Evolutionary conservation across 352 stramenopile species (phyloP).

Genomic region (Albugo candida): DNA sequence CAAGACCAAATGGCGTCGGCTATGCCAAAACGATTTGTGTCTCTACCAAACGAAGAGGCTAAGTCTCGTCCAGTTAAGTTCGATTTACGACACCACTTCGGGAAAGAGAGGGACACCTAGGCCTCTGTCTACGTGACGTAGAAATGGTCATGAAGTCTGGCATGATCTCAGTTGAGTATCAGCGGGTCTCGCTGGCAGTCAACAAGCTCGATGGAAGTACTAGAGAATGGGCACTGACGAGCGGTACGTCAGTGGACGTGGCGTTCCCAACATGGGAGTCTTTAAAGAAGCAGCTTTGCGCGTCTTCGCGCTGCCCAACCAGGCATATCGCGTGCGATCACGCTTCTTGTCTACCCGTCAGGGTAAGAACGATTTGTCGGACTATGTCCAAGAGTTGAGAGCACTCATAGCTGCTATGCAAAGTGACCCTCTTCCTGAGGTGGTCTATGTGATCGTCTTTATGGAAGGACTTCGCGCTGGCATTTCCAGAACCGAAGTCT

Average conservation of each 20-base stretch:
- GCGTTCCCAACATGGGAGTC: no score
- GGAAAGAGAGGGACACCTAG: neutral
- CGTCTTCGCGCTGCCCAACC: neutral
- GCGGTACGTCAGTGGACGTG: no score
- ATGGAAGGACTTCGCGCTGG: neutral
- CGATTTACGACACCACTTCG: neutral
- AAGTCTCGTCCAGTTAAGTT: no score
- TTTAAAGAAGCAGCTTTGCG: neutral
- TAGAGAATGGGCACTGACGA: neutral
- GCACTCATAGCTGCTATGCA: neutral
- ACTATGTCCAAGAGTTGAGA: neutral
- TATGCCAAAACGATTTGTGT: no score
- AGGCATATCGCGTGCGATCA: neutral
- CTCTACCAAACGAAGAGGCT: no score
- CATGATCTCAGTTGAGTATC: neutral
- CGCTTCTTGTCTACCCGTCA: neutral
- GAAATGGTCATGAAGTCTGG: neutral
- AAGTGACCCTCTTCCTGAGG: neutral
- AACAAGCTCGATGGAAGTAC: neutral
- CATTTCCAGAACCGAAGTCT: neutral
- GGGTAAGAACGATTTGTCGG: neutral
- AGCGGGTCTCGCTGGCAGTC: neutral
- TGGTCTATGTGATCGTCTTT: neutral
- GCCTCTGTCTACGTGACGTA: neutral
- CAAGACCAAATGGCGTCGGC: no score